Evolutionary conservation across 352 stramenopile genomes (phyloP), one percentile per base, ranked within the genome.

Genomic region (Pythium utonaiense): DNA sequence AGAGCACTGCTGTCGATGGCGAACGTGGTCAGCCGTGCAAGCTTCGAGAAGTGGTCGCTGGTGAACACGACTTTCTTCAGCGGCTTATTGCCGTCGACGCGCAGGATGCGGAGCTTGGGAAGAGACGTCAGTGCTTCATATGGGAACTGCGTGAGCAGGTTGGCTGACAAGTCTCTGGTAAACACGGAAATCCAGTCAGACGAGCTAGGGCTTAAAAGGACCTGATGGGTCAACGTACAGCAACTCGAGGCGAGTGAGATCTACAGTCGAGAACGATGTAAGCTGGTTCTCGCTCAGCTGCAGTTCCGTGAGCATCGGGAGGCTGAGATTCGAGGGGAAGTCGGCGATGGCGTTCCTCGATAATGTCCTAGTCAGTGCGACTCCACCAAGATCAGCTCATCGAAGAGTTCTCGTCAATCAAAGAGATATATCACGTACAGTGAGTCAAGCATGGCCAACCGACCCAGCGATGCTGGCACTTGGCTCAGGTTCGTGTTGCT

Each of bases 401-500:
- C n/a, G n/a, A n/a, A n/a, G n/a, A n/a, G n/a, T n/a, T n/a, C n/a
- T n/a, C n/a, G n/a, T n/a, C n/a, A n/a, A n/a, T n/a, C n/a, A n/a
- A n/a, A n/a, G n/a, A n/a, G n/a, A n/a, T n/a, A 51, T n/a, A 17
- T 13, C 14, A 57, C 53, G 40, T 41, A 64, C 40, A 60, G 24
- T 7, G 44, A 40, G 4, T 60, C 10, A 10, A 69, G 22, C 8
- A 44, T n/a, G 1, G 54, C 22, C 6, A 63, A 41, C 6, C 36
- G 24, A 9, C 5, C 17, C 19, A 60, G 3, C 12, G 27, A 48
- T 4, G 28, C 5, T 13, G 51, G 50, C 6, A 60, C 21, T n/a
- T 56, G 42, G 6, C 13, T 30, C 17, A 64, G 21, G 8, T 51
- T 61, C 4, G 60, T 57, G 31, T 67, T 67, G 52, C 19, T 45